Base-by-base conservation (phyloP, 352 stramenopile species). In the Globisporangium rhizosaccharum region DNA sequence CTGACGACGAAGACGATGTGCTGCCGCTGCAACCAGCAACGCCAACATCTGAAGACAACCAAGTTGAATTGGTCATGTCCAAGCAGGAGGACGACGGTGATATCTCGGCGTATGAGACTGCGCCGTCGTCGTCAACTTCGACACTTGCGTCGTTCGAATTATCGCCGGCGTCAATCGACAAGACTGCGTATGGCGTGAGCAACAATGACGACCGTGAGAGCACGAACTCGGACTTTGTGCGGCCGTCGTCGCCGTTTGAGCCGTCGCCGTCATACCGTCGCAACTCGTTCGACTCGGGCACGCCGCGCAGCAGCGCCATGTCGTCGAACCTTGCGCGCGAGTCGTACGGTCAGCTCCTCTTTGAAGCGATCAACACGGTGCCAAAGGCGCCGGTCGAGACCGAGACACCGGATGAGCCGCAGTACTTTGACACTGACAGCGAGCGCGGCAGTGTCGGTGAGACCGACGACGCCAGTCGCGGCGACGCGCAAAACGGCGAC, bases 371-470 rank as follows among this genome's bases (percentile, higher is more conserved):
- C 46, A 65, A 60, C 20, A 63, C 51, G 11, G 59, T 56, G 17
- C 20, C 49, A 18, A 66, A 62, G 42, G 11, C 30, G 44, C 45
- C 55, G 7, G 36, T n/a, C 3, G 37, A 39, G 15, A 15, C 45
- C 12, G 30, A 28, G 2, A 8, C 54, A 0, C 28, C 51, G 6
- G 61, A 62, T 2, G 50, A 62, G 30, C 49, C 41, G n/a, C 61
- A 66, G 20, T 61, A 61, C 36, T 66, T 62, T 41, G 61, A 62
- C 55, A 62, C 61, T 14, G 61, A 66, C 39, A 66, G 53, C 46
- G 61, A 66, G 18, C 49, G 61, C n/a, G 55, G 41, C 7, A 66
- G 55, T 12, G 39, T 51, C 8, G 61, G 44, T 2, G 50, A 53
- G 18, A 18, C 9, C 11, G 53, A 28, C 39, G 39, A 45, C n/a